Evolutionary conservation across 352 stramenopile species (phyloP), one percentile per base, ranked within the genome.

Genomic region (Phytophthora palmivora): DNA sequence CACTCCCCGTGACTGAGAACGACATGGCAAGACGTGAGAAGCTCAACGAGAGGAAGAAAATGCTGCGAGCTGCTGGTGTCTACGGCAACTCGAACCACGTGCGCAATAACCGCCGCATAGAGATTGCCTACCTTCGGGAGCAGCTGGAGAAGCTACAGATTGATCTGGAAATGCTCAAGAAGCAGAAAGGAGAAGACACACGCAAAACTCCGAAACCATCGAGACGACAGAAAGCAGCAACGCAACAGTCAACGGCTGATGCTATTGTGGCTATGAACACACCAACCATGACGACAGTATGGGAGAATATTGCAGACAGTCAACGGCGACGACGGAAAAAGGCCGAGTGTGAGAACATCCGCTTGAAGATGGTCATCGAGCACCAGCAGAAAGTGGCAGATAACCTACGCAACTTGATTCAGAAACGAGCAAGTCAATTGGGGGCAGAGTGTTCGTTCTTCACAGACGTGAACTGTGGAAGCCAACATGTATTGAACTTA

Each of bases 341-440:
- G 26, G 51, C 67, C 1, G 70, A 81, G 53, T 63, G 61, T 10
- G 68, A 82, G 50, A 79, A 86, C 28, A 61, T 75, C 15, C 65
- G 68, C 6, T 62, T 86, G 6, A 75, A 76, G 45, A 46, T 58
- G 47, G 68, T 78, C 26, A 55, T 82, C 2, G 74, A 86, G 38
- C 63, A 66, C 15, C 67, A 69, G 32, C 38, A 57, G 12, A 69
- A 69, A 14, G 53, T 64, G 39, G 53, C 60, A 9, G 38, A 64
- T 16, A 54, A 50, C 4, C 22, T 69, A 10, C 41, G 37, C 3
- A 53, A 12, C 10, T 59, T 69, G 37, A n/a, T 69, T 5, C 45
- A 69, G 45, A 69, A 64, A 39, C 54, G 54, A 21, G 53, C 61
- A 19, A 58, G 53, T 45, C 61, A 69, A 28, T 32, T 69, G 39